A percentile compares a stretch with the other conserved stretches of the same genome.
These are phyloP conservation scores for Trametes polyzona DNA, from an alignment of 1,284 basidiomycete species.

Conservation along the genomic window DNA sequence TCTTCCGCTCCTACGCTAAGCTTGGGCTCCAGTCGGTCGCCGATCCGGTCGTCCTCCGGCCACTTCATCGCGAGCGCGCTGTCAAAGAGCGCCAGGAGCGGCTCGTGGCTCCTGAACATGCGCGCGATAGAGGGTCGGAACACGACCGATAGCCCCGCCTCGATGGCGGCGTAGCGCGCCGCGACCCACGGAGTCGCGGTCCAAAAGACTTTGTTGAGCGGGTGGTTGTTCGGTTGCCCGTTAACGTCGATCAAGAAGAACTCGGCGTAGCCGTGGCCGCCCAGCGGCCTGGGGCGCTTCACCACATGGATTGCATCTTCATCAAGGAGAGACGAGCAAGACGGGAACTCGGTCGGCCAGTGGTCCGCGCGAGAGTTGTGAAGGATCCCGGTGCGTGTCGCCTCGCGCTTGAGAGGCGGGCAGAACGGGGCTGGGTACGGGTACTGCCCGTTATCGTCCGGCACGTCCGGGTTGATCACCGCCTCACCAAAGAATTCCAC, in stretches of 20 bases:
- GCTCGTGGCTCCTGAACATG: slow-evolving; percentile 1
- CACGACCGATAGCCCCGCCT: background rate
- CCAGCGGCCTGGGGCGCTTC: background rate
- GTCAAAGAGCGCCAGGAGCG: background rate
- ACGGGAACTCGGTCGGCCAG: background rate
- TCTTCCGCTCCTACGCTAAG: background rate
- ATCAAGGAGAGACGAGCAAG: no score
- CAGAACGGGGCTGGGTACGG: background rate
- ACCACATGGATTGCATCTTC: no score
- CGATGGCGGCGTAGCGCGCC: background rate
- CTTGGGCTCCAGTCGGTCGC: background rate
- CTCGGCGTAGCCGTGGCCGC: background rate
- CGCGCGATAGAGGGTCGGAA: background rate
- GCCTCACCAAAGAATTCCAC: background rate
- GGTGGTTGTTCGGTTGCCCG: background rate
- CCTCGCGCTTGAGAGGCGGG: background rate
- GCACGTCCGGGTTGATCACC: background rate
- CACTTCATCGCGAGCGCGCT: background rate
- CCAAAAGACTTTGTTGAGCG: background rate
- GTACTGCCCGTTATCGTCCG: background rate
- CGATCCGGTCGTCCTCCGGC: slow-evolving; percentile 3
- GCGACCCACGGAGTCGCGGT: background rate
- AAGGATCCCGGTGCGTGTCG: background rate
- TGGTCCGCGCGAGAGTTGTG: background rate
- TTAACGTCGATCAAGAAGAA: background rate